Conservation (phyloP, 306 rosid species). For the Geum urbanum region DNA sequence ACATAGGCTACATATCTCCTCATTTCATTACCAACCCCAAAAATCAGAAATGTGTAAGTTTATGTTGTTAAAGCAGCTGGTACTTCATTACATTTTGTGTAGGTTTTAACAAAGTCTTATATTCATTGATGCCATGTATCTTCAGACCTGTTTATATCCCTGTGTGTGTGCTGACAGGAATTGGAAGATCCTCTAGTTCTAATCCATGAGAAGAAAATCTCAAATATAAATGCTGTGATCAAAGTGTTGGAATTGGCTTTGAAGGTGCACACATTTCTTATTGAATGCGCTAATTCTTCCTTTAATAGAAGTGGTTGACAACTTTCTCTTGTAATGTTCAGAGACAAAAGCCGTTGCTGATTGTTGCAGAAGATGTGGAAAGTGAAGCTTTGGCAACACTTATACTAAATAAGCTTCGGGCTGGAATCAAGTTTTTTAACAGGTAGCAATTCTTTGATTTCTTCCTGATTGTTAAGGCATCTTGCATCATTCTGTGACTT, state of each 20-base stretch:
- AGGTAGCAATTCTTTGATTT: too few relatives aligned
- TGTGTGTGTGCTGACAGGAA: conserved; percentile 50
- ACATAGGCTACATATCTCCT: conserved; percentile 93
- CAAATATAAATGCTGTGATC: conserved; percentile 64
- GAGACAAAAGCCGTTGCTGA: conserved; percentile 82
- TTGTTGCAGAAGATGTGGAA: conserved; percentile 88
- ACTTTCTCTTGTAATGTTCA: conserved; percentile 25
- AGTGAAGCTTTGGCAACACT: conserved; percentile 89
- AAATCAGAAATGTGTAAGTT: conserved; percentile 91
- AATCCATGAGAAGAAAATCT: conserved; percentile 92
- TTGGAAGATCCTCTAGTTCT: conserved; percentile 86
- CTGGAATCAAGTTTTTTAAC: conserved; percentile 43
- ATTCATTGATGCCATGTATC: not conserved
- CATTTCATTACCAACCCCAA: conserved; percentile 86
- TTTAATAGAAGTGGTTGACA: conserved; percentile 12
- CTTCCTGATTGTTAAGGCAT: too few relatives aligned
- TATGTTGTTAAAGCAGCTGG: conserved; percentile 2
- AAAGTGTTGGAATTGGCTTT: conserved; percentile 87
- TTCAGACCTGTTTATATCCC: not conserved
- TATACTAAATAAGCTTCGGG: conserved; percentile 89
- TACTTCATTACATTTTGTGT: not conserved
- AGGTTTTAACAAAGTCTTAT: not conserved
- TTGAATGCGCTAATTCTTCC: not conserved
- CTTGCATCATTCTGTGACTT: too few relatives aligned
- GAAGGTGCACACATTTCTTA: conserved; percentile 46